Conservation (phyloP, 2,329 filamentous ascomycete species). For the Teratosphaeria nubilosa region DNA sequence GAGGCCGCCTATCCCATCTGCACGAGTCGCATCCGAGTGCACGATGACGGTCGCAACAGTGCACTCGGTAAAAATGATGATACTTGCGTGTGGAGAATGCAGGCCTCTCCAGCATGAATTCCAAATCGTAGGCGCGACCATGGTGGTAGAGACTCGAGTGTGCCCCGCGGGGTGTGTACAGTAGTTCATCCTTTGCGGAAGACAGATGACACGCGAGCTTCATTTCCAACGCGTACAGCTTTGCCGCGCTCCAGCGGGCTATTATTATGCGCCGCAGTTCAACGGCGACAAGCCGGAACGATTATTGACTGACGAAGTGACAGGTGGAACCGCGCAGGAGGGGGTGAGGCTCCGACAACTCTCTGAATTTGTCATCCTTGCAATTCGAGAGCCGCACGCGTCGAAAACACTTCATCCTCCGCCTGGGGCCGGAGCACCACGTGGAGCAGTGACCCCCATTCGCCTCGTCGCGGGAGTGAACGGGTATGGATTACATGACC, state of each 20-base stretch:
- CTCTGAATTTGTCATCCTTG: not conserved
- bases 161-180: not conserved
- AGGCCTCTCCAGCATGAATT: not conserved
- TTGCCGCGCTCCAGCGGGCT: not conserved
- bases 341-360: not conserved
- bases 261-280: not conserved
- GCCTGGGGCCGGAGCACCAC: not conserved
- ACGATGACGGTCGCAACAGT: not conserved
- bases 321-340: too few species aligned
- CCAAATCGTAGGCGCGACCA: not conserved
- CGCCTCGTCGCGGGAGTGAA: not conserved
- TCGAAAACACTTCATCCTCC: not conserved
- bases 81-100: not conserved
- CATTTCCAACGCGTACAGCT: not conserved
- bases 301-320: not conserved
- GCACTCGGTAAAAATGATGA: not conserved
- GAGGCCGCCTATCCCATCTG: not conserved
- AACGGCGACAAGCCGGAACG: not conserved
- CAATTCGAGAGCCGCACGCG: not conserved
- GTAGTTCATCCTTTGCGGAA: not conserved
- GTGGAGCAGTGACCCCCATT: not conserved
- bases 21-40: not conserved
- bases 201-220: not conserved
- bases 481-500: too few species aligned
- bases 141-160: not conserved